Evolutionary conservation across 169 alveolate genomes (phyloP).

Genomic region (Ichthyophthirius multifiliis): DNA sequence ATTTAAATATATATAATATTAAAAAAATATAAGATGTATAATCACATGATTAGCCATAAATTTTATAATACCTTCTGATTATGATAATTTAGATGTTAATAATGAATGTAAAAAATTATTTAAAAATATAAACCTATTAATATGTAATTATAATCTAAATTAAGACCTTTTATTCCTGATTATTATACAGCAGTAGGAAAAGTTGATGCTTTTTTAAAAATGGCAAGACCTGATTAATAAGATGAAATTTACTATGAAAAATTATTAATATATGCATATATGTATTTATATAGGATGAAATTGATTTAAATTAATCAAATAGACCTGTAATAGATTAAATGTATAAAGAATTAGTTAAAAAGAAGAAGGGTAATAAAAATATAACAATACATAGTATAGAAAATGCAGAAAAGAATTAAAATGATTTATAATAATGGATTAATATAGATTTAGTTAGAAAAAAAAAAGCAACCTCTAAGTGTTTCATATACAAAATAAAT

Average conservation of each 20-base stretch:
- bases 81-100: conserved; percentile 61
- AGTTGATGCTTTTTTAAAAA: conserved; percentile 84
- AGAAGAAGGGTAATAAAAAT: conserved; percentile 35
- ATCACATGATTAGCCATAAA: conserved; percentile 43
- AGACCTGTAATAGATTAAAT: conserved; percentile 72
- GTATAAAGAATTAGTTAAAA: conserved; percentile 56
- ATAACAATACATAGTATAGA: conserved; percentile 64
- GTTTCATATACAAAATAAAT: conserved; percentile 78
- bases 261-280: not conserved
- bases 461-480: conserved; percentile 76
- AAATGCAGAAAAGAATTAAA: conserved; percentile 83
- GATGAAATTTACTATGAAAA: conserved; percentile 44
- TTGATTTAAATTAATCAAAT: conserved; percentile 73
- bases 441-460: conserved; percentile 71
- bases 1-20: not conserved
- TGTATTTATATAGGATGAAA: conserved; percentile 61
- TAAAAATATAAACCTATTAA: conserved; percentile 67
- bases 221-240: conserved; percentile 79
- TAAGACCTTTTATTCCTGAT: conserved; percentile 84
- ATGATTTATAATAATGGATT: conserved; percentile 82
- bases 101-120: conserved; percentile 72
- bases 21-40: conserved; percentile 6
- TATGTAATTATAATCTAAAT: conserved; percentile 75
- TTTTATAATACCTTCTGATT: conserved; percentile 81
- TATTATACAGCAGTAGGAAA: conserved; percentile 86